A percentile compares a stretch with the other conserved stretches of the same genome.
phyloP scores from a whole-genome alignment of 2,329 filamentous ascomycete species.

The Claviceps sp. region DNA sequence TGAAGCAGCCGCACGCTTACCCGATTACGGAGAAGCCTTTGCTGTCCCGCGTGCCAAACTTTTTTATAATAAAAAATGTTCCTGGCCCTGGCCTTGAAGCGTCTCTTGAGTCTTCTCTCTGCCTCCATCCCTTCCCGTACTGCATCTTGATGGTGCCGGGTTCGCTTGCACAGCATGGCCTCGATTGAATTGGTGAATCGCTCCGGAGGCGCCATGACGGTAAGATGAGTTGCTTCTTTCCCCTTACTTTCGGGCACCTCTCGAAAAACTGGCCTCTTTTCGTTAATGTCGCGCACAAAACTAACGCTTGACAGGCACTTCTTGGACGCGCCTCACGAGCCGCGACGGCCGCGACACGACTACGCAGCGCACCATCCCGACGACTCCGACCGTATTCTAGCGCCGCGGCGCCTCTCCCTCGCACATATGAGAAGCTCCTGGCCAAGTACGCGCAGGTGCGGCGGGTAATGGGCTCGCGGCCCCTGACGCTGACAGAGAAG shows the following conservation, averaged over 20 bases:
- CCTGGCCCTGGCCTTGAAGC: background rate
- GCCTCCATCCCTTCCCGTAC: too few species aligned
- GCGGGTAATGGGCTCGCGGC: constrained; percentile 51
- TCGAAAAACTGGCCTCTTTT: too few species aligned
- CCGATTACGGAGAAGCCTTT: too few species aligned
- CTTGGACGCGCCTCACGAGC: constrained; percentile 16
- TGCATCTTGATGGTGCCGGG: background rate
- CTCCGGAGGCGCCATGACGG: constrained; percentile 33
- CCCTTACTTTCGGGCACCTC: background rate
- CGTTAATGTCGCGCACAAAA: too few species aligned
- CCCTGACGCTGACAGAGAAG: constrained; percentile 88
- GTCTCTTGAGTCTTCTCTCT: background rate
- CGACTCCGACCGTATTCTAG: constrained; percentile 24
- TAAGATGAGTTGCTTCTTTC: constrained; percentile 13
- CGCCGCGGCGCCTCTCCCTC: constrained; percentile 31
- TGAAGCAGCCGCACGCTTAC: too few species aligned
- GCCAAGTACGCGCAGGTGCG: constrained; percentile 63
- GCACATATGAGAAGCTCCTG: constrained; percentile 73
- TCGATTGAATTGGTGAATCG: constrained; percentile 36
- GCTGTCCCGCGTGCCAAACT: too few species aligned
- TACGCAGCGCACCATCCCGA: constrained; percentile 3
- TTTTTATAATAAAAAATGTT: background rate
- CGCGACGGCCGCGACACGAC: constrained; percentile 4
- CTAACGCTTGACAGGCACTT: constrained; percentile 18
- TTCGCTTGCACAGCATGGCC: constrained; percentile 27